Percentiles rank a stretch among this genome's conserved stretches.
These are phyloP conservation scores for Laguncularia racemosa DNA, from an alignment of 345 rosid species.

Conservation along the genomic window DNA sequence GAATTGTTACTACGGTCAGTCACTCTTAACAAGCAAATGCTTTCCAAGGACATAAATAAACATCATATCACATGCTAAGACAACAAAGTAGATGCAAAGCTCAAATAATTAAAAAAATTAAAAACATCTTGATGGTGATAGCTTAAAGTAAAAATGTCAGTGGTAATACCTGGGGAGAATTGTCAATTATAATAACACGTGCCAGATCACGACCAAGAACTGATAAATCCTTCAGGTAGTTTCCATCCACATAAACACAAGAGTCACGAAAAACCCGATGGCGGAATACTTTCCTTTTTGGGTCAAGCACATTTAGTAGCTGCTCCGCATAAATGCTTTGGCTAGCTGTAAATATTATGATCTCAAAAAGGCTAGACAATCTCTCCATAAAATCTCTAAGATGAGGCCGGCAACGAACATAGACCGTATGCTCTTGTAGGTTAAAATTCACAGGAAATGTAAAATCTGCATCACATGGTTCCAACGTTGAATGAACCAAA, in stretches of 20 bases:
- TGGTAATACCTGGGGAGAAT: conserved; percentile 88
- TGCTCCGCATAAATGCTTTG: conserved; percentile 97
- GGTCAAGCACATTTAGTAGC: conserved; percentile 97
- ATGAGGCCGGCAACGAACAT: conserved; percentile 90
- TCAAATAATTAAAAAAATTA: background rate
- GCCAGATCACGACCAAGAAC: conserved; percentile 94
- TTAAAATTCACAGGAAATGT: conserved; percentile 87
- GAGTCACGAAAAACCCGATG: conserved; percentile 95
- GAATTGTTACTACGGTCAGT: too few relatives aligned
- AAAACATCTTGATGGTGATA: background rate
- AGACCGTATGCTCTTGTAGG: conserved; percentile 75
- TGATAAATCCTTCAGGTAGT: conserved; percentile 89
- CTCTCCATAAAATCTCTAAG: conserved; percentile 88
- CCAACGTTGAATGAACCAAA: conserved; percentile 85
- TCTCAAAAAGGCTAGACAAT: conserved; percentile 77
- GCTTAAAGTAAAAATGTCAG: background rate
- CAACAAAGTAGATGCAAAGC: too few relatives aligned
- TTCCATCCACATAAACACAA: conserved; percentile 90
- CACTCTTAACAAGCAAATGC: too few relatives aligned
- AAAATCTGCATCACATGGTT: conserved; percentile 89
- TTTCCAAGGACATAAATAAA: too few relatives aligned
- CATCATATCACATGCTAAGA: too few relatives aligned
- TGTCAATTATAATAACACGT: conserved; percentile 77
- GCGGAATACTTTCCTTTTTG: conserved; percentile 83
- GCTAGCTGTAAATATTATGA: conserved; percentile 95